These are phyloP conservation scores for Podospora comata DNA, from an alignment of 495 filamentous ascomycete species.

Conservation along the genomic window DNA sequence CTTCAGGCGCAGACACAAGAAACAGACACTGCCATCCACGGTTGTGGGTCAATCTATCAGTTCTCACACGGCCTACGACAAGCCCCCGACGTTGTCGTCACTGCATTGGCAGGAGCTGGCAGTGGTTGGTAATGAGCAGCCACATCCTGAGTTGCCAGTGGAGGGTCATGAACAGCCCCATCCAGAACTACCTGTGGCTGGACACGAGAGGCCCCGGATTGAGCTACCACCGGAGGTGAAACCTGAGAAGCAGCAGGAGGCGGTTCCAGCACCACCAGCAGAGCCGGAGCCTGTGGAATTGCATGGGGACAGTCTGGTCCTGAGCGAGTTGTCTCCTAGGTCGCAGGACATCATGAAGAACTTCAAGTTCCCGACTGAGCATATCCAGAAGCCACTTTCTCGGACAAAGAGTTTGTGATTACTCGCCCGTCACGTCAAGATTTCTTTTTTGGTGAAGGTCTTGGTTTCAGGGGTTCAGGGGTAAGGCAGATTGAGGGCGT, in stretches of 20 bases:
- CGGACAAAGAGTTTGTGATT: not conserved
- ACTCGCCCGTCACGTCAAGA: not conserved
- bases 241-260: not conserved
- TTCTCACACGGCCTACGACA: not conserved
- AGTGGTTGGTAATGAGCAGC: not conserved
- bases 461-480: not conserved
- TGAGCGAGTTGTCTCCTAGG: not conserved
- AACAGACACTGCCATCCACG: not conserved
- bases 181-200: not conserved
- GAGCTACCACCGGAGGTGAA: not conserved
- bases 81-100: not conserved
- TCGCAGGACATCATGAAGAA: not conserved
- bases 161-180: not conserved
- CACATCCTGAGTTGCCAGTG: not conserved
- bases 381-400: not conserved
- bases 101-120: not conserved
- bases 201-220: not conserved
- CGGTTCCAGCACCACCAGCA: not conserved
- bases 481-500: not conserved
- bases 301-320: not conserved
- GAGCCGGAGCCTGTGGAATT: not conserved
- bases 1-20: constrained; percentile 5
- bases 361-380: not conserved
- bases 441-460: too few species aligned
- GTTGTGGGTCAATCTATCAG: not conserved